Percentiles rank a stretch among this genome's conserved stretches.
Evolutionary conservation across 2,329 filamentous ascomycete species (phyloP).

Genomic region (Xylaria sp.): DNA sequence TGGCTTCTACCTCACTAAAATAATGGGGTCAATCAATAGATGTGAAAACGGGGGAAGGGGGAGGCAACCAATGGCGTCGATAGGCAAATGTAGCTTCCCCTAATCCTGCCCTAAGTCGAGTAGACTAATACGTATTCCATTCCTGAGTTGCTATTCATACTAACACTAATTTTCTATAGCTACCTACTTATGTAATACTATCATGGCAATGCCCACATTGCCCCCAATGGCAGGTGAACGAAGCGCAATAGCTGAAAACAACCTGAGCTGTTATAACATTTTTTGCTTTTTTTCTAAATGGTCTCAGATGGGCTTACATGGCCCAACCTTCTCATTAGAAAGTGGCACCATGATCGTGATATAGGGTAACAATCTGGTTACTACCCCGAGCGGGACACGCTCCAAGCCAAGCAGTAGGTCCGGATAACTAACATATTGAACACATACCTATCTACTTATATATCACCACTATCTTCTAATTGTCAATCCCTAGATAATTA

Average conservation of each 20-base stretch:
- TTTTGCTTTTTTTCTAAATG: neutral
- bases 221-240: neutral
- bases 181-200: too few relatives aligned
- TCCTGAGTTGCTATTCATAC: too few relatives aligned
- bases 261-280: neutral
- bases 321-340: neutral
- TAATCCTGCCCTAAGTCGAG: too few relatives aligned
- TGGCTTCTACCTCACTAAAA: slow-evolving; percentile 5
- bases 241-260: neutral
- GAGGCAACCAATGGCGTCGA: neutral
- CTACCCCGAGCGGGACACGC: slow-evolving; percentile 10
- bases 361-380: neutral
- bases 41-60: neutral
- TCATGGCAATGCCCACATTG: neutral
- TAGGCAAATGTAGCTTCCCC: too few relatives aligned
- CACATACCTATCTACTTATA: neutral
- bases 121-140: too few relatives aligned
- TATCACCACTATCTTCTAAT: neutral
- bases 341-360: neutral
- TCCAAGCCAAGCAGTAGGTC: slow-evolving; percentile 11
- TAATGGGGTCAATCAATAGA: neutral
- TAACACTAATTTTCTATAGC: too few relatives aligned
- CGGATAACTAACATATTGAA: neutral
- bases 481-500: neutral
- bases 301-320: neutral